Evolutionary conservation across 345 rosid genomes (phyloP), one percentile per base, ranked within the genome.

Genomic region (Erucastrum elatum): DNA sequence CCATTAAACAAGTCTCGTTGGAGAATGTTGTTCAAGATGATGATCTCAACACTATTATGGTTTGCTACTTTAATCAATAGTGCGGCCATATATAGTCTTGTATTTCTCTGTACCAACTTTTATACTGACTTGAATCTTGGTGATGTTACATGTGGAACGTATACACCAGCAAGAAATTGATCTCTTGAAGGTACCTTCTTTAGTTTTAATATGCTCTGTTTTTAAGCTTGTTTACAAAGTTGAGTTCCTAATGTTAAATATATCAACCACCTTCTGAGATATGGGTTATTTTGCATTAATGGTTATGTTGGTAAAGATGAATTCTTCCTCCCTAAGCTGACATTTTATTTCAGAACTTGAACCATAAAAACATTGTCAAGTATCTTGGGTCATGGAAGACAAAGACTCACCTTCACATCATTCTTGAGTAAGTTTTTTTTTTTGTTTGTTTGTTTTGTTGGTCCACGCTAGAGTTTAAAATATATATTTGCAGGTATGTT

Each of bases 341-440:
- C 9, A 49, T 46, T 12, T 46, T 2, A 46, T 49, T 49, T 17
- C 8, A 49, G 56, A 49, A 49, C 2, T 49, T 49, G 56, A 49
- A 49, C 56, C 56, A 49, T 49, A 49, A 49, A 5, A 49, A 49
- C 82, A 96, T 96, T 65, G 99, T 96, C 71, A 96, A 96, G 83
- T 96, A 96, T 87, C 92, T 96, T 68, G 99, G 99, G 37, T 96
- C 99, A 13, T 86, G 79, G 69, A 96, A 93, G 91, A 96, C 99
- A 49, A 93, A 81, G 83, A 81, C 86, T 78, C 98, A 96, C 82
- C 98, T 96, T 86, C 98, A 93, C 87, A 96, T 96, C 78, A 88
- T 93, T 75, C 92, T 95, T 73, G 99, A 96, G 99, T 96, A 87
- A 88, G 96, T 80, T 68, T 68, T 71, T 41, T 37, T 64, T 51